phyloP scores from a whole-genome alignment of 2,329 filamentous ascomycete genomes.

The Nigrospora osmanthi region DNA sequence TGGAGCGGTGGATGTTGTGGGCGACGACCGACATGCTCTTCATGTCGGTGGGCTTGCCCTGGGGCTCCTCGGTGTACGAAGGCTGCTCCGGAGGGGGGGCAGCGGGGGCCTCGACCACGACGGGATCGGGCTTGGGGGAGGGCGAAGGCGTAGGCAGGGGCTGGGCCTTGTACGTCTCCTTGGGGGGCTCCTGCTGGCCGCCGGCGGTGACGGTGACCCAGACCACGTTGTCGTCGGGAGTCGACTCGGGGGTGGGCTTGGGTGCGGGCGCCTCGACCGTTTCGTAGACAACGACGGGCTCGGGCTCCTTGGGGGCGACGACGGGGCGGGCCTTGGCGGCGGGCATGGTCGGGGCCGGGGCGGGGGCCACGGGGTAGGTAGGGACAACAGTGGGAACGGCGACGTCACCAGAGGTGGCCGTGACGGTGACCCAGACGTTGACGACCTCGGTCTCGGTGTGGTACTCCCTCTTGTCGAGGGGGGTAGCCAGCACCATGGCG shows the following conservation, averaged over 20 bases:
- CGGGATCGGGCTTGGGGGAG: not conserved
- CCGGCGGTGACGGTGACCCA: slow-evolving; percentile 10
- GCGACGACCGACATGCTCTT: slow-evolving; percentile 47
- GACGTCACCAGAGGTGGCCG: slow-evolving; percentile 22
- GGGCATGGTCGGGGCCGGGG: slow-evolving; percentile 5
- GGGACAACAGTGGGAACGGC: slow-evolving; percentile 7
- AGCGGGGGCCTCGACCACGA: not conserved
- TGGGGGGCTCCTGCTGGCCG: not conserved
- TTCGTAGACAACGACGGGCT: not conserved
- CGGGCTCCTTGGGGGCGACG: not conserved
- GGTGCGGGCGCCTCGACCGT: not conserved
- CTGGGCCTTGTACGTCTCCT: not conserved
- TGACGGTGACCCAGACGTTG: slow-evolving; percentile 21
- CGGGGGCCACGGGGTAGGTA: slow-evolving; percentile 5
- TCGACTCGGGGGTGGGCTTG: not conserved
- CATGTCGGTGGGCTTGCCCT: slow-evolving; percentile 22
- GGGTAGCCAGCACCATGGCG: slow-evolving; percentile 22
- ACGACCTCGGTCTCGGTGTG: slow-evolving; percentile 23
- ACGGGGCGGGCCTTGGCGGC: slow-evolving; percentile 6
- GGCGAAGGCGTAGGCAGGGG: not conserved
- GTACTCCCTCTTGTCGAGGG: slow-evolving; percentile 19
- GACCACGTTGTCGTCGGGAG: not conserved
- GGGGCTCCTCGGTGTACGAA: not conserved
- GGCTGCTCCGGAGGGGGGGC: not conserved
- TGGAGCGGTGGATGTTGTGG: slow-evolving; percentile 81